Percentiles rank a stretch among this genome's conserved stretches.
Evolutionary conservation across 2,329 filamentous ascomycete species (phyloP).

Genomic region (Sclerotinia glacialis): DNA sequence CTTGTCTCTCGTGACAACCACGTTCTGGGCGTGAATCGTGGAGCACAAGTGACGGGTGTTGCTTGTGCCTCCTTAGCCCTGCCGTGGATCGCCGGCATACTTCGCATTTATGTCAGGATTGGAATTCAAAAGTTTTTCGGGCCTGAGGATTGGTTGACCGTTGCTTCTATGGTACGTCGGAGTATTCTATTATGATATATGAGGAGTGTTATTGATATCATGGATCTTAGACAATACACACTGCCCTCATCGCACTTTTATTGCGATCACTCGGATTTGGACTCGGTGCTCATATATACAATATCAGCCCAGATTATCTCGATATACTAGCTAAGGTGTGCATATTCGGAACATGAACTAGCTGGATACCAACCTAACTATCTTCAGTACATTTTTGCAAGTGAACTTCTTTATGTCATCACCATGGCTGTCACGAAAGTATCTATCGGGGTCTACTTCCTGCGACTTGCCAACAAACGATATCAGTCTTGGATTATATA

Average conservation of each 20-base stretch:
- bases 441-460: constrained; percentile 35
- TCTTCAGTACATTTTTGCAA: constrained; percentile 32
- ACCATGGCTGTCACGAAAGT: constrained; percentile 36
- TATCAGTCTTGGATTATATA: constrained; percentile 35
- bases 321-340: constrained; percentile 33
- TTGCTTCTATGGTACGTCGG: constrained; percentile 33
- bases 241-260: constrained; percentile 32
- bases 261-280: constrained; percentile 31
- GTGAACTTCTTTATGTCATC: constrained; percentile 37
- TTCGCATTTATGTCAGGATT: constrained; percentile 37
- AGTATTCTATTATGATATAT: background rate
- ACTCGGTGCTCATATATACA: constrained; percentile 36
- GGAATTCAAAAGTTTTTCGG: constrained; percentile 37
- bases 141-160: constrained; percentile 37
- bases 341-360: background rate
- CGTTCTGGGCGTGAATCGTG: constrained; percentile 26
- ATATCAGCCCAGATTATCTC: constrained; percentile 28
- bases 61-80: constrained; percentile 41
- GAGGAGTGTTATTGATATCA: background rate
- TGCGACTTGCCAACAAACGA: constrained; percentile 33
- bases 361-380: background rate
- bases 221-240: constrained; percentile 31
- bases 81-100: constrained; percentile 36
- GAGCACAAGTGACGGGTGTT: constrained; percentile 37
- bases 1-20: background rate